Base-by-base conservation (phyloP, 139 green algal species). In the Picochlorum sp. region DNA sequence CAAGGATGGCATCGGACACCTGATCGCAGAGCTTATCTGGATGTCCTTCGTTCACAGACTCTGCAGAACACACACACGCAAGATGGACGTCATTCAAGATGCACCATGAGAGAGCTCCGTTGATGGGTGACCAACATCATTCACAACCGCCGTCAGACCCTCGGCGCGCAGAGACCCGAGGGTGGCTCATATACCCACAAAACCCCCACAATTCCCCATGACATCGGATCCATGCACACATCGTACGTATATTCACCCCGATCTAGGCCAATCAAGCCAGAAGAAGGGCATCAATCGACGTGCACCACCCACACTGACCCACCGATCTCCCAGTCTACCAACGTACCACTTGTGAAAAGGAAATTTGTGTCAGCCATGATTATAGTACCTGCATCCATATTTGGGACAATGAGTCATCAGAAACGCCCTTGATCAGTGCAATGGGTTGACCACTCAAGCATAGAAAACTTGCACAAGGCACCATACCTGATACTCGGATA, bases 1-100 rank as follows among this genome's bases (percentile, higher is more conserved):
- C 94, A 41, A 99, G 82, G 54, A 99, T 84, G 44, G 91, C 90
- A 85, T 99, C 94, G 21, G 94, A 99, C 41, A 99, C 89, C 79
- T 97, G 88, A 72, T 95, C 86, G 52, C 73, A 86, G 20, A 98
- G 79, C 88, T 97, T 97, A 69, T 96, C 90, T 24, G 92, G 92
- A 78, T 98, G 92, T 23, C 92, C 88, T 74, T 95, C 89, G 57
- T 96, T 96, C 24, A 96, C 89, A 6, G 82, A 85, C 65, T 72
- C 65, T 68, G 69, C 47, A 54, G 2, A 6, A 20, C 6, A 26
- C 47, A 26, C 47, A 21, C 24, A 28, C 24, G 24, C 24, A 28
- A 28, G 24, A 28, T 28, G n/a, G 7, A 54, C 11, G 47, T 54
- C 34, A 41, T 13, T 41, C 34, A 11, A 11, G 2, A 13, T 41